Evolutionary conservation across 768 basidiomycete species (phyloP).

Genomic region (Russula brevipes): DNA sequence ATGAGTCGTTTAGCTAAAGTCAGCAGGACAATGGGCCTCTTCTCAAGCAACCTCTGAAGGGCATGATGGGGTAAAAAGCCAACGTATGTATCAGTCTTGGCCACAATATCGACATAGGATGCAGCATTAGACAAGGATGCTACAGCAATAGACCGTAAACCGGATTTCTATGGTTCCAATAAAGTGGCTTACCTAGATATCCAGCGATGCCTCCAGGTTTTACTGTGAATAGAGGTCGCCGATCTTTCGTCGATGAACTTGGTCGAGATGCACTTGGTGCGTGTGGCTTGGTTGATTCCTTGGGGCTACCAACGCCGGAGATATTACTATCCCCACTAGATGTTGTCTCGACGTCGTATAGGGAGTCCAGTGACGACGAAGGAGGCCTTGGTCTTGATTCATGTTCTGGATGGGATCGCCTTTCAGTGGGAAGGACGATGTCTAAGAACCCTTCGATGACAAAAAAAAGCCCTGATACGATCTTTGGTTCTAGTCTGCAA

Average conservation of each 20-base stretch:
- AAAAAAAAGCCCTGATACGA: conserved; percentile 68
- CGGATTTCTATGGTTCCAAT: neutral
- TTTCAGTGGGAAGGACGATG: conserved; percentile 65
- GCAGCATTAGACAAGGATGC: conserved; percentile 88
- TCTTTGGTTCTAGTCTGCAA: neutral
- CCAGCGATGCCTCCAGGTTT: conserved; percentile 98
- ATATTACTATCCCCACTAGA: conserved; percentile 18
- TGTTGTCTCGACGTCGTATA: conserved; percentile 19
- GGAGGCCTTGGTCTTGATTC: conserved; percentile 17
- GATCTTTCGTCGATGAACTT: conserved; percentile 44
- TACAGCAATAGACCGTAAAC: conserved; percentile 30
- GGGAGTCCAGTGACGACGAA: conserved; percentile 13
- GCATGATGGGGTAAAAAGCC: conserved; percentile 89
- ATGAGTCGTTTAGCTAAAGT: conserved; percentile 96
- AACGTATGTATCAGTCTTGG: conserved; percentile 98
- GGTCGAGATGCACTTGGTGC: conserved; percentile 32
- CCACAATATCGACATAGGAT: conserved; percentile 93
- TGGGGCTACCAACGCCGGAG: conserved; percentile 15
- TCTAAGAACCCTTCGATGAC: conserved; percentile 96
- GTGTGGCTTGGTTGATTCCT: conserved; percentile 10
- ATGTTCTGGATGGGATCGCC: conserved; percentile 8
- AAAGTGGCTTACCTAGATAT: conserved; percentile 63
- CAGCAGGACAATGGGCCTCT: conserved; percentile 89
- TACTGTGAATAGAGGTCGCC: conserved; percentile 75
- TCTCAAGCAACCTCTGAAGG: conserved; percentile 85